phyloP scores from a whole-genome alignment of 2,329 filamentous ascomycete species.

The Paraconiothyrium brasiliense region DNA sequence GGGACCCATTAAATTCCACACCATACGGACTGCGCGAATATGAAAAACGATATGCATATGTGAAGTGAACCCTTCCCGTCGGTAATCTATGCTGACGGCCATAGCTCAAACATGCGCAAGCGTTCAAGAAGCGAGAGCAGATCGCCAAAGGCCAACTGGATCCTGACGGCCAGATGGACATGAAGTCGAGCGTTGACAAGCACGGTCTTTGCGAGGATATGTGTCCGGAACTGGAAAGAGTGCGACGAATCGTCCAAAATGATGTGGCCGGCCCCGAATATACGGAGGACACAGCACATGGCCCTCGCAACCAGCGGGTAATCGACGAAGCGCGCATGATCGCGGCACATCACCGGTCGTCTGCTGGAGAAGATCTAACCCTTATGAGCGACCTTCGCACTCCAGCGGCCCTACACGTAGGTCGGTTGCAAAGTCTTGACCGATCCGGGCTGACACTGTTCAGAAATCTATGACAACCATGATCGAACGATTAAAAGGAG shows the following conservation, averaged over 20 bases:
- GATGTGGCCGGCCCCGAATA: conserved; percentile 70
- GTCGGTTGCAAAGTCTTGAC: conserved; percentile 15
- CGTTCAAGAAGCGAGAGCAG: conserved; percentile 60
- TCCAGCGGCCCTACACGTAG: conserved; percentile 56
- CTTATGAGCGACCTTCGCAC: conserved; percentile 71
- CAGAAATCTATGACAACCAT: conserved; percentile 57
- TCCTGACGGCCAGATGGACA: conserved; percentile 65
- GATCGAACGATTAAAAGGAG: conserved; percentile 59
- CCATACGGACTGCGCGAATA: conserved; percentile 38
- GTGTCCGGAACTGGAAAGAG: conserved; percentile 71
- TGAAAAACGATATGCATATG: conserved; percentile 33
- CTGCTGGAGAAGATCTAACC: conserved; percentile 70
- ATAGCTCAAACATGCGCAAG: conserved; percentile 31
- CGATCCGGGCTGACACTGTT: conserved; percentile 20
- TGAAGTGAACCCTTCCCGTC: conserved; percentile 21
- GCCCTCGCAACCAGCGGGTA: conserved; percentile 42
- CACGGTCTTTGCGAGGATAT: conserved; percentile 70
- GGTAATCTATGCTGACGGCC: conserved; percentile 20
- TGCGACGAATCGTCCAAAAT: conserved; percentile 69
- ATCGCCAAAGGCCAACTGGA: conserved; percentile 50
- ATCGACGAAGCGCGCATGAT: conserved; percentile 67
- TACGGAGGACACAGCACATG: conserved; percentile 48
- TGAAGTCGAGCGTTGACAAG: conserved; percentile 69
- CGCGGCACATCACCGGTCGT: conserved; percentile 70
- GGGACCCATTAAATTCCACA: conserved; percentile 29